A percentile compares a stretch with the other conserved stretches of the same genome.
Evolutionary conservation across 2,329 filamentous ascomycete genomes (phyloP).

Genomic region (Epichloe festucae): DNA sequence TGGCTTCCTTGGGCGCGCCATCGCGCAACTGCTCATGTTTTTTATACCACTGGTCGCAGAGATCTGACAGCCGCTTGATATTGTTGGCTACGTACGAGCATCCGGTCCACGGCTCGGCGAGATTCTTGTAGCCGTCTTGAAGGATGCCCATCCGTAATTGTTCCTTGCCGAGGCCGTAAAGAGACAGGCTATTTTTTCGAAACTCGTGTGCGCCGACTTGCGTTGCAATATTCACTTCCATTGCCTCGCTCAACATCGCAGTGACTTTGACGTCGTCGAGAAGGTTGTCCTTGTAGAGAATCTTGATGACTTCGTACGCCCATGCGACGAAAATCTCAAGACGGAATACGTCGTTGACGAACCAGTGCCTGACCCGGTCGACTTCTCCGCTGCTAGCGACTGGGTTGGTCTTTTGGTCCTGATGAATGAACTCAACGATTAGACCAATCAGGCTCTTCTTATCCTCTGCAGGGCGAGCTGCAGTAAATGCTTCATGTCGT

Average conservation of each 20-base stretch:
- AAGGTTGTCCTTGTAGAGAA: slow-evolving; percentile 49
- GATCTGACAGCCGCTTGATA: slow-evolving; percentile 43
- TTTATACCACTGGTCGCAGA: slow-evolving; percentile 42
- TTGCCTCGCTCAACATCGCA: slow-evolving; percentile 53
- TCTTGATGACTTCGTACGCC: slow-evolving; percentile 64
- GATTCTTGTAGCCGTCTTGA: slow-evolving; percentile 47
- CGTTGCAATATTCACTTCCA: slow-evolving; percentile 47
- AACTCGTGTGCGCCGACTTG: slow-evolving; percentile 52
- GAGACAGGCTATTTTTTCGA: slow-evolving; percentile 51
- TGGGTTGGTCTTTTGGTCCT: slow-evolving; percentile 59
- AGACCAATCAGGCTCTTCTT: slow-evolving; percentile 61
- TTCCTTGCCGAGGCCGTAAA: slow-evolving; percentile 63
- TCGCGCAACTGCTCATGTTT: slow-evolving; percentile 26
- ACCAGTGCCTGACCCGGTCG: slow-evolving; percentile 76
- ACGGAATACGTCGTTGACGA: slow-evolving; percentile 60
- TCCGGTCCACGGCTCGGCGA: slow-evolving; percentile 82
- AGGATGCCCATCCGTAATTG: slow-evolving; percentile 53
- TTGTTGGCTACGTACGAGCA: slow-evolving; percentile 49
- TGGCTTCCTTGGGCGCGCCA: slow-evolving; percentile 17
- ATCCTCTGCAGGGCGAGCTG: slow-evolving; percentile 42
- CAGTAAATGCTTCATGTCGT: slow-evolving; percentile 57
- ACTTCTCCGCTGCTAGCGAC: slow-evolving; percentile 54
- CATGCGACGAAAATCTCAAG: slow-evolving; percentile 67
- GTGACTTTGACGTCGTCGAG: slow-evolving; percentile 42
- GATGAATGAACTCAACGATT: slow-evolving; percentile 62